Conservation (phyloP, 495 filamentous ascomycete species). For the Polyplosphaeria fusca region DNA sequence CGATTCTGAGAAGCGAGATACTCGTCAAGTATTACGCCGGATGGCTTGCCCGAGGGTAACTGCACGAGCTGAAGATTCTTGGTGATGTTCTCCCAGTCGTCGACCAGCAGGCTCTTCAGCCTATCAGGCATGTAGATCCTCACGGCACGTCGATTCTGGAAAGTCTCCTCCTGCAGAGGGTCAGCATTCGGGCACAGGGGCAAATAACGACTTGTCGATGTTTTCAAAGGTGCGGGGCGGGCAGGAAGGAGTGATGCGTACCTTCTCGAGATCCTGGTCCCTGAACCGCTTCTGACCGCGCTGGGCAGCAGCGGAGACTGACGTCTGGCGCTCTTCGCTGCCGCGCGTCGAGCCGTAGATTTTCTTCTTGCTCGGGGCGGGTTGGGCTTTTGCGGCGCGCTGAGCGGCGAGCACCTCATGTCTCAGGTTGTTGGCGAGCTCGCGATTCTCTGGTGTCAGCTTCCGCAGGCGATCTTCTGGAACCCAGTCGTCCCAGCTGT, state of each 20-base stretch:
- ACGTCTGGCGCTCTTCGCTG: constrained; percentile 79
- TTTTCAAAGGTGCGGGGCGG: too few species aligned
- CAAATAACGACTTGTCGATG: too few species aligned
- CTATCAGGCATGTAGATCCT: constrained; percentile 79
- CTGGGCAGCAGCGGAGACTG: constrained; percentile 52
- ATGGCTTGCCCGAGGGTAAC: constrained; percentile 71
- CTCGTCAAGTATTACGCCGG: constrained; percentile 72
- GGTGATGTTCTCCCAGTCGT: constrained; percentile 98
- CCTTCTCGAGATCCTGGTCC: constrained; percentile 84
- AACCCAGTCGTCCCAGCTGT: constrained; percentile 97
- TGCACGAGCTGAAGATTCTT: constrained; percentile 86
- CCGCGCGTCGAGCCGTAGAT: constrained; percentile 66
- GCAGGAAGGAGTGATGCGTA: constrained; percentile 43
- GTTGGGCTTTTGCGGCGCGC: constrained; percentile 30
- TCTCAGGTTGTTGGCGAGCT: constrained; percentile 67
- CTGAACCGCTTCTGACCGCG: constrained; percentile 66
- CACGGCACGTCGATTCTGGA: constrained; percentile 73
- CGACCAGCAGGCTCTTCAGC: constrained; percentile 84
- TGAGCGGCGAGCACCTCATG: constrained; percentile 57
- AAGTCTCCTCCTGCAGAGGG: constrained; percentile 71
- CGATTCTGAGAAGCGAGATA: constrained; percentile 71
- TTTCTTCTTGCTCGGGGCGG: constrained; percentile 56
- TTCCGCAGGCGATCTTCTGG: constrained; percentile 90
- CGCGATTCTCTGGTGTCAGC: constrained; percentile 88
- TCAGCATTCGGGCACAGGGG: background rate